Base-by-base conservation (phyloP, 2,329 filamentous ascomycete species). In the Apiospora sp. region DNA sequence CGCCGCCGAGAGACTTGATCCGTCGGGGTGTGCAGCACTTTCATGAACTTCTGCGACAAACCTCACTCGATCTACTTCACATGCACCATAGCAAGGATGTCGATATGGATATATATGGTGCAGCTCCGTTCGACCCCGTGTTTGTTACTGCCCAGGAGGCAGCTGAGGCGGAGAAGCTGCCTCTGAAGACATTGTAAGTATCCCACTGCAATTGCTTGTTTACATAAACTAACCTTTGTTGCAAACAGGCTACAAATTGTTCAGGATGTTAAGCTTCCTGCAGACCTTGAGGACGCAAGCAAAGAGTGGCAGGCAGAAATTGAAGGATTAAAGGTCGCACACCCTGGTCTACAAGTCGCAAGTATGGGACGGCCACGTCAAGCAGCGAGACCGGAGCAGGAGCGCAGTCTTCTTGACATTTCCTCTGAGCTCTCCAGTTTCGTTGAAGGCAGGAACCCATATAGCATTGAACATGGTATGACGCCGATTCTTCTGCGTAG, bases 291-390 rank as follows among this genome's bases (percentile, higher is more conserved):
- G 24, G 67, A 74, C 27, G 69, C 72, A 37, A 67, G 73, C 30
- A 49, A 71, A 12, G 76, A 79, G 27, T 81, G 80, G 80, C 73
- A 74, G 43, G 43, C 30, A 12, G 77, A 80, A 70, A 72, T 81
- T n/a, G 74, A 76, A 44, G 73, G 71, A 30, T 72, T 81, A 14
- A 71, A 75, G 12, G 73, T 71, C 67, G 46, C 75, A 24, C 73
- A 79, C 51, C 75, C 77, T 34, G 71, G 61, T n/a, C 37, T 79
- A 24, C 24, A 49, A 22, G 70, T 79, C n/a, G 64, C 77, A 43
- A 44, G 70, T 44, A 72, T 80, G 5, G 72, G 73, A 69, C 70
- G 67, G 12, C 72, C 75, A 51, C 72, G 70, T 27, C 72, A 61
- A 19, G 72, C 73, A n/a, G 51, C 76, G 58, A 41, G 7, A 13